These are phyloP conservation scores for Acanthamoeba rhysodes DNA, from an alignment of 208 protist genomes.

Conservation along the genomic window DNA sequence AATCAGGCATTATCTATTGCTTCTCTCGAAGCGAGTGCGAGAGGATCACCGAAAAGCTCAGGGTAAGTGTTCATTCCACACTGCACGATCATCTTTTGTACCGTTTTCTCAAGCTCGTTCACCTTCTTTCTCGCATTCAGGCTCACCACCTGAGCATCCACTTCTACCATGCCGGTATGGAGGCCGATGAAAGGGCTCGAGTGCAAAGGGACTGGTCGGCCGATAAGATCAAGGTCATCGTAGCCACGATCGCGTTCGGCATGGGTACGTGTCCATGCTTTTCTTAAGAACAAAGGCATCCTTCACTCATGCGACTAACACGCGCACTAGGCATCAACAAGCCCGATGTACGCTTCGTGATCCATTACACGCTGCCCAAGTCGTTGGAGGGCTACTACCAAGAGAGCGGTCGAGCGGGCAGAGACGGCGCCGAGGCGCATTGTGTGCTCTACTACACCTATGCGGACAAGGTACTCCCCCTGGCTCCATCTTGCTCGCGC, in stretches of 20 bases:
- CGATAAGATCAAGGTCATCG: conserved; percentile 62
- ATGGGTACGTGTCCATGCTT: conserved; percentile 32
- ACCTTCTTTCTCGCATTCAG: neutral
- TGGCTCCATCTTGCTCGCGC: too few relatives aligned
- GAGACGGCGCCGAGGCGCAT: conserved; percentile 52
- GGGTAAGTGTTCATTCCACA: neutral
- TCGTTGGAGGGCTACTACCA: conserved; percentile 93
- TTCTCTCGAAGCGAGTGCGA: conserved; percentile 86
- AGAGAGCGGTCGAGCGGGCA: conserved; percentile 56
- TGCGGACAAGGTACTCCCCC: conserved; percentile 13
- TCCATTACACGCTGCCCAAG: conserved; percentile 97
- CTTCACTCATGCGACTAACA: neutral
- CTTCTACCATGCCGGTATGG: conserved; percentile 53
- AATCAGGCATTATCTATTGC: conserved; percentile 94
- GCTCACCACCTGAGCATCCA: neutral
- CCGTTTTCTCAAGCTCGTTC: neutral
- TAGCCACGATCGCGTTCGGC: conserved; percentile 74
- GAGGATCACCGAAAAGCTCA: conserved; percentile 67
- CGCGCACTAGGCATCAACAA: conserved; percentile 94
- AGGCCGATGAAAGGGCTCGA: conserved; percentile 11
- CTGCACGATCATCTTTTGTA: neutral
- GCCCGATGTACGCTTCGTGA: conserved; percentile 96
- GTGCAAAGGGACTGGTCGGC: conserved; percentile 40
- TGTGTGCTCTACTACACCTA: conserved; percentile 73
- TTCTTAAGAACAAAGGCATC: neutral